phyloP scores from a whole-genome alignment of 2,329 filamentous ascomycete species.

The Sarocladium brachiariae region DNA sequence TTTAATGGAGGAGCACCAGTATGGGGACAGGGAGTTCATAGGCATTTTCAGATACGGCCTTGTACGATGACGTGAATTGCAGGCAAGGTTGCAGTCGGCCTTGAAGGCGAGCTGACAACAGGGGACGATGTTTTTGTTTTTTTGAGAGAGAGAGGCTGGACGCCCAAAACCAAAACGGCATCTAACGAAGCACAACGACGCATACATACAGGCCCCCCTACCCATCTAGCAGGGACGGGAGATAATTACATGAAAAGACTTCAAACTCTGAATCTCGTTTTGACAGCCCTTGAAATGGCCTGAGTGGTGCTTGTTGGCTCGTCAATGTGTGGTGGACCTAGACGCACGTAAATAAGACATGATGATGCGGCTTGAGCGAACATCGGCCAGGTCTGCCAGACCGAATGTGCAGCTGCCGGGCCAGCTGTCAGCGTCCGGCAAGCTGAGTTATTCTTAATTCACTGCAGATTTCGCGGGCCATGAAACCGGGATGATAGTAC shows the following conservation, averaged over 20 bases:
- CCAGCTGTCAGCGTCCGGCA: neutral
- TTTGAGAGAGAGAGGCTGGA: neutral
- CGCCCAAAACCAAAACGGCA: neutral
- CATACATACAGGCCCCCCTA: neutral
- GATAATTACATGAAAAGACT: neutral
- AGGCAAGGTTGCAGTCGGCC: neutral
- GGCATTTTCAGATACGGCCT: neutral
- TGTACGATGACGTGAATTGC: neutral
- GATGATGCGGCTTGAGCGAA: too few relatives aligned
- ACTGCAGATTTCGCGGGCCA: too few relatives aligned
- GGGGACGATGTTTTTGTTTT: too few relatives aligned
- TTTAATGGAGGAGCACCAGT: neutral
- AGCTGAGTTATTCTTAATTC: too few relatives aligned
- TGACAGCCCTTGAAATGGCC: too few relatives aligned
- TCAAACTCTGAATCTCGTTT: too few relatives aligned
- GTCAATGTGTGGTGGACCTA: too few relatives aligned
- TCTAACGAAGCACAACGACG: constrained; percentile 2
- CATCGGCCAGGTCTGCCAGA: too few relatives aligned
- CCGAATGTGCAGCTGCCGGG: neutral
- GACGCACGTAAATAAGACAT: too few relatives aligned
- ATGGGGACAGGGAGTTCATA: neutral
- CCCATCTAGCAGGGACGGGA: neutral
- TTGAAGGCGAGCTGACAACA: neutral
- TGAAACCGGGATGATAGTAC: too few relatives aligned
- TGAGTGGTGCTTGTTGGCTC: too few relatives aligned